Conservation (phyloP, 2,329 filamentous ascomycete genomes). For the Colletotrichum noveboracense region DNA sequence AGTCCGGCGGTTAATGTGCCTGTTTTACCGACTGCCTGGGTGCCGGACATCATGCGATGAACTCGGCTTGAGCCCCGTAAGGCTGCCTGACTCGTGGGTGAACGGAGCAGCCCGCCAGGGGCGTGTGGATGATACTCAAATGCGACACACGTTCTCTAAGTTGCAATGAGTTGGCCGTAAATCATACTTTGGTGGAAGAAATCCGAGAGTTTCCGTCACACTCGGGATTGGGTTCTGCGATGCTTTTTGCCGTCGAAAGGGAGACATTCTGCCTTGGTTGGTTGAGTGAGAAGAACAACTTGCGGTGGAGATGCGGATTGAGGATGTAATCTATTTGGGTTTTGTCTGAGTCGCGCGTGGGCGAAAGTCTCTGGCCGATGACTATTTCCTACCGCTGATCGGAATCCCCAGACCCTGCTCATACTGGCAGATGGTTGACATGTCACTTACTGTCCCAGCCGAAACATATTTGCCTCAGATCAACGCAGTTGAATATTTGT, state of each 20-base stretch:
- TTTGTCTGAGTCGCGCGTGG: background rate
- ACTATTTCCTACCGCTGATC: background rate
- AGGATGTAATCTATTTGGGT: background rate
- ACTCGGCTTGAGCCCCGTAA: background rate
- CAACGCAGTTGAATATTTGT: no score
- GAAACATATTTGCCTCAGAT: no score
- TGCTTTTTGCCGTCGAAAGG: background rate
- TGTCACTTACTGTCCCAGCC: no score
- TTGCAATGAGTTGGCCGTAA: background rate
- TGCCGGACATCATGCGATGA: background rate
- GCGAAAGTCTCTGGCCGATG: rapidly evolving
- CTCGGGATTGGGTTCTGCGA: background rate
- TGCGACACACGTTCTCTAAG: background rate
- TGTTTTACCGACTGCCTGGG: background rate
- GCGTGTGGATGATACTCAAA: background rate
- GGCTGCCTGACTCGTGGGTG: background rate
- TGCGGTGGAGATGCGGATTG: background rate
- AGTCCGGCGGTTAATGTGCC: background rate
- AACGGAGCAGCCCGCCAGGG: background rate
- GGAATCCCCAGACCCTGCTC: background rate
- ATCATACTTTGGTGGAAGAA: background rate
- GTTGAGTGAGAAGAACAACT: rapidly evolving
- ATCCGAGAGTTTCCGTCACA: background rate
- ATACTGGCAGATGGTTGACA: rapidly evolving
- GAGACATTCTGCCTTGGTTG: background rate